Evolutionary conservation across 2,329 filamentous ascomycete genomes (phyloP), one percentile per base, ranked within the genome.

Genomic region (Magnaporthiopsis incrustans): DNA sequence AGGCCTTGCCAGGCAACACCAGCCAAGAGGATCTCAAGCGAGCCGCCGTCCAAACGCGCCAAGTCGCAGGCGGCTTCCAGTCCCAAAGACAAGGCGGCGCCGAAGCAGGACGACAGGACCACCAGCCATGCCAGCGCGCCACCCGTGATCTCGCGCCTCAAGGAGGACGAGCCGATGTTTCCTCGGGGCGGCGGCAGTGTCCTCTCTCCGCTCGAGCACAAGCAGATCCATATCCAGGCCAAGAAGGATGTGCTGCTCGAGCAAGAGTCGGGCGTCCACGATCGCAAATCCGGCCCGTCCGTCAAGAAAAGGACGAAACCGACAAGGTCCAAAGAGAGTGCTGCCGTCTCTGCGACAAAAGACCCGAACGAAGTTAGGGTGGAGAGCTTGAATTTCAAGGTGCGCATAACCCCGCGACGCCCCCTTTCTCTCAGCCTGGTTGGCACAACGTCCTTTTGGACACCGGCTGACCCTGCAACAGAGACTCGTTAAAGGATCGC

Each of bases 221-320:
- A 97, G 78, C 92, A 98, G 77, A 98, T 99, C 67, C 89, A 95
- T 71, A 89, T 96, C 65, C 90, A 98, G 76, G 95, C 95, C 59
- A 95, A 90, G 73, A 88, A 89, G 70, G 95, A 99, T 80, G 95
- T 93, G 57, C 80, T 96, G 56, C 95, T 94, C 73, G 95, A 98
- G 76, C 89, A 96, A 70, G 84, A 89, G 69, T 85, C 85, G 60
- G 77, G 79, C 62, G 81, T 82, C 64, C 77, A 78, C 58, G 73
- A 76, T 33, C 80, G 83, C 66, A 79, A 78, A 64, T 67, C 70
- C 57, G 74, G 75, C 15, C 77, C 76, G 70, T 70, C 71, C 62
- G 76, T 71, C 69, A 85, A 83, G 74, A 88, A 53, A 25, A 53
- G 84, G 77, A 82, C 77, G 74, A 85, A 78, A 71, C 76, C 72